A percentile compares a stretch with the other conserved stretches of the same genome.
Evolutionary conservation across 257 asterid genomes (phyloP).

Genomic region (Solanum lignicaule): DNA sequence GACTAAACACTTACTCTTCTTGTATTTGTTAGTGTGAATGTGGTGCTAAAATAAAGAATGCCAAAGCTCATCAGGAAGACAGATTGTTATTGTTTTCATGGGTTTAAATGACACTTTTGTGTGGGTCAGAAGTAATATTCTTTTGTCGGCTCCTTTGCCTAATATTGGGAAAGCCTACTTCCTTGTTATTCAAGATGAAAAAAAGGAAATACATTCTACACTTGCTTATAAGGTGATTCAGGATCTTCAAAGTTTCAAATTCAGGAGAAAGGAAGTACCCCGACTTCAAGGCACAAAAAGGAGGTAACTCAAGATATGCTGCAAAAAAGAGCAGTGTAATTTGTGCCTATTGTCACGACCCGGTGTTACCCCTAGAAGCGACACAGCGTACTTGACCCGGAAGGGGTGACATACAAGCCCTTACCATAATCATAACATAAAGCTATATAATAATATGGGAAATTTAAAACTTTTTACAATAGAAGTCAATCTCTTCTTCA

Average conservation of each 20-base stretch:
- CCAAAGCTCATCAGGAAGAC: neutral
- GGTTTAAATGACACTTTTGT: neutral
- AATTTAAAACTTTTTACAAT: too few relatives aligned
- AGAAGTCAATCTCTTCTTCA: too few relatives aligned
- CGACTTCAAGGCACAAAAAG: too few relatives aligned
- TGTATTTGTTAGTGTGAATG: neutral
- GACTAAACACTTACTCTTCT: neutral
- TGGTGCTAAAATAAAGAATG: neutral
- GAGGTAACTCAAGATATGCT: too few relatives aligned
- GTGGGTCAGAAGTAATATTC: neutral
- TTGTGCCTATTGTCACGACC: too few relatives aligned
- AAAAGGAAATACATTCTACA: neutral
- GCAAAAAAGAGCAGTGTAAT: too few relatives aligned
- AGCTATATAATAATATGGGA: too few relatives aligned
- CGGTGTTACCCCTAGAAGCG: too few relatives aligned
- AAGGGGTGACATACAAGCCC: too few relatives aligned
- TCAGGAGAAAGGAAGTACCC: neutral
- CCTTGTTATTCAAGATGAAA: neutral
- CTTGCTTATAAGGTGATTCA: neutral
- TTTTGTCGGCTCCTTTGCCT: neutral
- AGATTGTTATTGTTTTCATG: too few relatives aligned
- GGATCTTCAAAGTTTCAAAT: neutral
- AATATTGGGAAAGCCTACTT: neutral
- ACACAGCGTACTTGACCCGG: too few relatives aligned
- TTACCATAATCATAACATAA: too few relatives aligned